Conservation (phyloP, 1,284 basidiomycete species). For the Sporisorium graminicola region DNA sequence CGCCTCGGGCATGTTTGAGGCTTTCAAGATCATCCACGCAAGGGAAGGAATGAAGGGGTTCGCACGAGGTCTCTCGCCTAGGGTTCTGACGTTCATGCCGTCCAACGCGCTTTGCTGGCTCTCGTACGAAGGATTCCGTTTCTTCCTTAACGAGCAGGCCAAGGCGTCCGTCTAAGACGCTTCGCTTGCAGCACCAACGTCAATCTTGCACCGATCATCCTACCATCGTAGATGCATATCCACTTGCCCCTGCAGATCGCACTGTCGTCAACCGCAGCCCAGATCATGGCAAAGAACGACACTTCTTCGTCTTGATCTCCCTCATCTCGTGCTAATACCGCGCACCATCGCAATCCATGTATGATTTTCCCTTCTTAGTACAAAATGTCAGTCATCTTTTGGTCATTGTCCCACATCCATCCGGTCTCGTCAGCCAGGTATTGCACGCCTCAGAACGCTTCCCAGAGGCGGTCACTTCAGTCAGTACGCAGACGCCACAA, state of each 20-base stretch:
- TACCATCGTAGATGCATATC: constrained; percentile 14
- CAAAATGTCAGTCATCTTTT: neutral
- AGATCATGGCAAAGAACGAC: too few relatives aligned
- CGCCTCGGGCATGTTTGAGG: constrained; percentile 87
- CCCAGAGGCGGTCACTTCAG: neutral
- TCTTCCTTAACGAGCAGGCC: constrained; percentile 61
- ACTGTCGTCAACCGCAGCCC: neutral
- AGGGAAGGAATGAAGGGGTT: constrained; percentile 89
- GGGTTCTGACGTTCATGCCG: constrained; percentile 95
- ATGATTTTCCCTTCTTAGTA: constrained; percentile 1
- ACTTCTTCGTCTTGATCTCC: neutral
- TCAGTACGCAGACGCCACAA: too few relatives aligned
- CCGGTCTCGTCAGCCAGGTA: neutral
- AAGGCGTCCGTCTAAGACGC: constrained; percentile 34
- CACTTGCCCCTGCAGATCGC: neutral
- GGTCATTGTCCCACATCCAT: constrained; percentile 12
- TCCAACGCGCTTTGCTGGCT: constrained; percentile 98
- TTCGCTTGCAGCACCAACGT: too few relatives aligned
- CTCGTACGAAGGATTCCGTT: constrained; percentile 69
- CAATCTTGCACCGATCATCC: neutral
- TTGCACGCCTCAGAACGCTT: neutral
- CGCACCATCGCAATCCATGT: constrained; percentile 19
- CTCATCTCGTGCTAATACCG: constrained; percentile 32
- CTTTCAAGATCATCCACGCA: constrained; percentile 86
- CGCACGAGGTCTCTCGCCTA: constrained; percentile 85